Evolutionary conservation across 2,329 filamentous ascomycete genomes (phyloP).

Genomic region (Fusarium decemcellulare): DNA sequence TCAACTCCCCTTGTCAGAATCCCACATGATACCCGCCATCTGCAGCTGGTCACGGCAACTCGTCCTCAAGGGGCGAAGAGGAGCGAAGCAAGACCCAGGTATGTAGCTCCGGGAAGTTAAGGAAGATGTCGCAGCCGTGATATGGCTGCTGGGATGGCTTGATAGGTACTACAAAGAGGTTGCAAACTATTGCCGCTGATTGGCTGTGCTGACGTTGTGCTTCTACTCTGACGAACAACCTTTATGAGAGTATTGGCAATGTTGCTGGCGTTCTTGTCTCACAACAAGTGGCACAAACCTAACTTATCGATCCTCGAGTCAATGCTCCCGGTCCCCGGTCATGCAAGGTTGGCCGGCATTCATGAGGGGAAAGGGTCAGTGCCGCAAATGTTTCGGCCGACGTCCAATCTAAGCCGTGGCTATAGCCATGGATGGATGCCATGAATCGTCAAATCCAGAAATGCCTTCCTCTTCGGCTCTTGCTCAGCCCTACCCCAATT

Average conservation of each 20-base stretch:
- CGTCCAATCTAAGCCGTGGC: not conserved
- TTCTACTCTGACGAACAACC: not conserved
- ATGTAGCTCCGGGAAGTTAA: conserved; percentile 32
- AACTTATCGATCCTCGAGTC: conserved; percentile 11
- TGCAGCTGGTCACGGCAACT: conserved; percentile 34
- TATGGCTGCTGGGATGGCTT: conserved; percentile 17
- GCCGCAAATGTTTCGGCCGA: conserved; percentile 11
- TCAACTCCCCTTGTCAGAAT: conserved; percentile 29
- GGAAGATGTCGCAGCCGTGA: conserved; percentile 33
- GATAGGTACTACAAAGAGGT: not conserved
- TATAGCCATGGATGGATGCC: conserved; percentile 15
- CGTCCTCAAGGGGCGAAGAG: conserved; percentile 20
- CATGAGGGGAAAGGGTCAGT: conserved; percentile 22
- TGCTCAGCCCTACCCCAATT: conserved; percentile 43
- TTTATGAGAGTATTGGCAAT: not conserved
- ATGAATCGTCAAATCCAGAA: conserved; percentile 14
- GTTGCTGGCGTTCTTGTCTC: not conserved
- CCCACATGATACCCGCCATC: conserved; percentile 43
- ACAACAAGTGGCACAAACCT: conserved; percentile 5
- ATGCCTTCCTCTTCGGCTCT: conserved; percentile 38
- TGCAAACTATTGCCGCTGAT: not conserved
- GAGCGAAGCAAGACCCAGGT: conserved; percentile 1
- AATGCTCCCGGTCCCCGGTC: conserved; percentile 25
- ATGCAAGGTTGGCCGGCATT: conserved; percentile 19
- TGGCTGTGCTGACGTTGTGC: not conserved